Conservation (phyloP, 768 basidiomycete genomes). For the Fibroporia radiculosa region DNA sequence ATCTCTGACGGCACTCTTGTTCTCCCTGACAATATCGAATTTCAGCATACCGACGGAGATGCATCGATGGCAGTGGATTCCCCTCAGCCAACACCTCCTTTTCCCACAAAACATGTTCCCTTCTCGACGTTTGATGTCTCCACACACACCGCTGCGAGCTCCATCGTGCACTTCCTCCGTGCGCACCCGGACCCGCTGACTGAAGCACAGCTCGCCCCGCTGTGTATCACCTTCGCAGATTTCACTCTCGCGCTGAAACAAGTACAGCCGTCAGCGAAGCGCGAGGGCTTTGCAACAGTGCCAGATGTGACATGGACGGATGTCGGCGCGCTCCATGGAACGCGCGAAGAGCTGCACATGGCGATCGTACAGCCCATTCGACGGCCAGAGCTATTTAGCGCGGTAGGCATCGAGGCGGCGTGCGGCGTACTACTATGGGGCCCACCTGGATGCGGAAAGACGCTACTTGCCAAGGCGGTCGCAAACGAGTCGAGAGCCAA, state of each 20-base stretch:
- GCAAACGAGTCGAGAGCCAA: slow-evolving; percentile 94
- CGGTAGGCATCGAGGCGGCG: slow-evolving; percentile 84
- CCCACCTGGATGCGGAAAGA: slow-evolving; percentile 97
- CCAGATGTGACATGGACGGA: slow-evolving; percentile 95
- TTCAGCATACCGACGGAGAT: slow-evolving; percentile 6
- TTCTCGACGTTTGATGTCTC: slow-evolving; percentile 32
- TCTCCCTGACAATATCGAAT: slow-evolving; percentile 36
- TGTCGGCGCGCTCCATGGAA: slow-evolving; percentile 82
- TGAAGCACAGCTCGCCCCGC: slow-evolving; percentile 65
- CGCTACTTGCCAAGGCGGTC: slow-evolving; percentile 94
- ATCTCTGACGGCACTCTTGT: slow-evolving; percentile 54
- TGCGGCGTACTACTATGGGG: slow-evolving; percentile 98
- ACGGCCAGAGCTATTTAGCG: slow-evolving; percentile 80
- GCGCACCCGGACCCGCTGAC: slow-evolving; percentile 81
- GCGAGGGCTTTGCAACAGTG: slow-evolving; percentile 96
- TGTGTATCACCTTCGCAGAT: slow-evolving; percentile 76
- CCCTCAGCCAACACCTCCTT: slow-evolving; percentile 9
- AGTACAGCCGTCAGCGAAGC: slow-evolving; percentile 92
- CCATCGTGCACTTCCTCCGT: slow-evolving; percentile 85
- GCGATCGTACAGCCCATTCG: slow-evolving; percentile 93
- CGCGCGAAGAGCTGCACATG: slow-evolving; percentile 92
- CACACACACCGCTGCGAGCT: slow-evolving; percentile 36
- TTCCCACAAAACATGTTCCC: slow-evolving; percentile 18
- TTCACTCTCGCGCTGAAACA: slow-evolving; percentile 77
- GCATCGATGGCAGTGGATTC: slow-evolving; percentile 32